Base-by-base conservation (phyloP, 2,329 filamentous ascomycete species). In the Colletotrichum musicola region DNA sequence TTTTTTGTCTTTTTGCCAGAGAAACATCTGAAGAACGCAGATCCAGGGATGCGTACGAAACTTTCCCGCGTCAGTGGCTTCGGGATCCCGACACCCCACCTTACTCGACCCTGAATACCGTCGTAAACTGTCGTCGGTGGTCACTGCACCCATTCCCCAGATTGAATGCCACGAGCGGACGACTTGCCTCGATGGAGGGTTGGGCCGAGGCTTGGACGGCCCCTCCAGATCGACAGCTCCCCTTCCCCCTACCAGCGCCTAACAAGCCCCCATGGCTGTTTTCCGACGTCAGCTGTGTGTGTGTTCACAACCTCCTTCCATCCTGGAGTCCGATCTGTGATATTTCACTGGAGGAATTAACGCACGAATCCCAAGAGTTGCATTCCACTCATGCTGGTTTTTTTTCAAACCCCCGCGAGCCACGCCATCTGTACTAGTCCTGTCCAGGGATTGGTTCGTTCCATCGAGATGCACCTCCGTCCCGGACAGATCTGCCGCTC, bases 301-400 rank as follows among this genome's bases (percentile, higher is more conserved):
- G 18, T 14, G 60, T 59, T 49, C 40, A 35, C 51, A 63, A 58
- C 59, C 44, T 51, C 55, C 62, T 68, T 54, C 60, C 54, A 42
- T 35, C 62, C 55, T 50, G 20, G 50, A 60, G 46, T n/a, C n/a
- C 18, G 27, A 44, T 44, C 44, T 54, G 49, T 44, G 55, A 51
- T 61, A 38, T 49, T n/a, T 68, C 62, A 66, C 62, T 69, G 62
- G 50, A 61, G 66, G 56, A 56, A 66, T 56, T 38, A 46, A 50
- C 62, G 56, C 49, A 69, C 62, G 40, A 60, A 66, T 46, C 44
- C 62, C 42, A 69, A 44, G 44, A 59, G 55, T 55, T 55, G 50
- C 54, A 50, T 58, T 49, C n/a, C 54, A 49, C 18, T 42, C 27
- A 40, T 4, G 42, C 38, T 10, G 18, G 35, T 7, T 46, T 61